Conservation (phyloP, 2,329 filamentous ascomycete species). For the Teratosphaeria gauchensis region DNA sequence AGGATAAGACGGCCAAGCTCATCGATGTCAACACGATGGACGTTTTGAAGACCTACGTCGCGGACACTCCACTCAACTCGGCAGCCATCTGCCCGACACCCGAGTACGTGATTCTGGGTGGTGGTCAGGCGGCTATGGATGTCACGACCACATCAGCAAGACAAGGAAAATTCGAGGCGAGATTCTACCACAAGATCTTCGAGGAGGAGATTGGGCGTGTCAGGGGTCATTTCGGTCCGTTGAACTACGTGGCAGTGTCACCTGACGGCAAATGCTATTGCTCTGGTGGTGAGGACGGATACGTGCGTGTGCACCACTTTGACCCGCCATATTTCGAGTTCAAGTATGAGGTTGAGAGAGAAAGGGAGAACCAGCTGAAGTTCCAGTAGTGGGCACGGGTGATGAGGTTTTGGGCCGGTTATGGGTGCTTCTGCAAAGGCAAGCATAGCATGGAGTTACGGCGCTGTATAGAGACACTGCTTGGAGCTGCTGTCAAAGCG, state of each 20-base stretch:
- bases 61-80: constrained; percentile 94
- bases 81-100: constrained; percentile 91
- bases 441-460: not conserved
- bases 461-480: not conserved
- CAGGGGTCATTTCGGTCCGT: constrained; percentile 88
- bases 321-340: constrained; percentile 99
- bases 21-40: constrained; percentile 77
- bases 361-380: constrained; percentile 37
- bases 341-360: constrained; percentile 94
- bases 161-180: constrained; percentile 97
- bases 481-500: not conserved
- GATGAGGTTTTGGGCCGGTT: not conserved
- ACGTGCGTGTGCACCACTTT: constrained; percentile 96
- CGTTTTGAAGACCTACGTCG: constrained; percentile 81
- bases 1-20: constrained; percentile 96
- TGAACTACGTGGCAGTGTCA: constrained; percentile 92
- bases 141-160: constrained; percentile 88
- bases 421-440: not conserved
- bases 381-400: not conserved
- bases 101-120: constrained; percentile 94
- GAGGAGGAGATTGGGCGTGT: constrained; percentile 98
- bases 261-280: constrained; percentile 88
- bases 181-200: constrained; percentile 99
- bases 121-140: constrained; percentile 97
- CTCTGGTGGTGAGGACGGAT: constrained; percentile 94